Evolutionary conservation across 306 rosid genomes (phyloP), one percentile per base, ranked within the genome.

Genomic region (Acmispon strigosus): DNA sequence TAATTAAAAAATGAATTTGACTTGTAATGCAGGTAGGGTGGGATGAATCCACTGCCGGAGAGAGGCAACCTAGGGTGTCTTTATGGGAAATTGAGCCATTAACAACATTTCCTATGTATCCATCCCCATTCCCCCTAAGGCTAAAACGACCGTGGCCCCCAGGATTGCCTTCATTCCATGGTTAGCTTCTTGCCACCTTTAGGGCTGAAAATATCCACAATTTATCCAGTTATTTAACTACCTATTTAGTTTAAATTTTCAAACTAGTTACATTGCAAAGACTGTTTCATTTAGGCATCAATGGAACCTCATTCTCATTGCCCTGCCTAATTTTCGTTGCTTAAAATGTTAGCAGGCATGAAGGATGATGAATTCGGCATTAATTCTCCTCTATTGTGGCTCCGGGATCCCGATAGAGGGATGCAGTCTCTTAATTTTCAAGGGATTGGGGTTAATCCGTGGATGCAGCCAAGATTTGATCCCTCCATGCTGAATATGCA

Each of bases 31-130:
- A 94, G 99, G 99, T 94, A 73, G 99, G 99, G 48, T 94, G 99
- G 99, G 99, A 94, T 71, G 99, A 94, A 80, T 94, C 99, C 27
- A 91, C 99, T 2, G 97, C 99, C 10, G 99, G 97, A 52, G 99
- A 94, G 66, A 89, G 96, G 77, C 99, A 94, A 76, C 97, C 99
- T 48, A 86, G 99, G 80, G 99, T 94, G 11, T 89, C 99, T 16
- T 61, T 94, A 15, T 94, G 99, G 99, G 99, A 94, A 79, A 89
- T 91, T 78, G 99, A 94, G 77, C 99, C 99, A 11, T 75, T 94
- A 73, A 94, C 99, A 8, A 91, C 99, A 12, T 94, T 94, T 79
- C 99, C 99, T 0, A 89, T 94, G 99, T 94, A 94, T 84, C 95
- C 99, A 36, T 91, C 99, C 27, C 86, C 96, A 5, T 94, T 91